Evolutionary conservation across 148 eudicot species (phyloP).

Genomic region (Selenicereus undatus): DNA sequence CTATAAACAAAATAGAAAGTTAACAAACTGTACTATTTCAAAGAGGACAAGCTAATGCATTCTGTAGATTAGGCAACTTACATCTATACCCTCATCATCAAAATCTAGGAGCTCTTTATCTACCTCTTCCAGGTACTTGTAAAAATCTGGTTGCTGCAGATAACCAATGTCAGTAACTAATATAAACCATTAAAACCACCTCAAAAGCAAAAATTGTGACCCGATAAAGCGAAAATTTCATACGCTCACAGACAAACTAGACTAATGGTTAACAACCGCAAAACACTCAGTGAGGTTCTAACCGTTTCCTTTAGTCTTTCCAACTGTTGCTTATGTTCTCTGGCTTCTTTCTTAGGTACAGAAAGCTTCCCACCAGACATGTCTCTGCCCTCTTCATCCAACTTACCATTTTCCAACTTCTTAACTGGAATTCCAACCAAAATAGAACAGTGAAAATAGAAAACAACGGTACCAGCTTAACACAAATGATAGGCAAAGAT

Average conservation of each 20-base stretch:
- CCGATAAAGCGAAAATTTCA: background rate
- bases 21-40: conserved; percentile 9
- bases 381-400: conserved; percentile 27
- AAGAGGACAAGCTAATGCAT: conserved; percentile 5
- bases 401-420: conserved; percentile 25
- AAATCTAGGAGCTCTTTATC: conserved; percentile 82
- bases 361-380: conserved; percentile 11
- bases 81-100: conserved; percentile 72
- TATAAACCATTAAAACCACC: conserved; percentile 3
- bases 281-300: background rate
- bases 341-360: conserved; percentile 41
- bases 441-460: background rate
- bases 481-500: background rate
- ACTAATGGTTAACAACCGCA: background rate
- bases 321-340: conserved; percentile 54
- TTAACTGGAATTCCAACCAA: conserved; percentile 34
- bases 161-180: conserved; percentile 4
- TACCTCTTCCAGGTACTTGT: conserved; percentile 69
- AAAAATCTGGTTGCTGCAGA: conserved; percentile 92
- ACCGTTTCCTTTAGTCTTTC: conserved; percentile 78
- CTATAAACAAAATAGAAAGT: background rate
- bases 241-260: background rate
- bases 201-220: background rate
- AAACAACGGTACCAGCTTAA: conserved; percentile 1
- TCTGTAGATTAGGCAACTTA: conserved; percentile 35